Percentiles rank a stretch among this genome's conserved stretches.
phyloP scores from a whole-genome alignment of 2,329 filamentous ascomycete species.

The Botrytis deweyae region DNA sequence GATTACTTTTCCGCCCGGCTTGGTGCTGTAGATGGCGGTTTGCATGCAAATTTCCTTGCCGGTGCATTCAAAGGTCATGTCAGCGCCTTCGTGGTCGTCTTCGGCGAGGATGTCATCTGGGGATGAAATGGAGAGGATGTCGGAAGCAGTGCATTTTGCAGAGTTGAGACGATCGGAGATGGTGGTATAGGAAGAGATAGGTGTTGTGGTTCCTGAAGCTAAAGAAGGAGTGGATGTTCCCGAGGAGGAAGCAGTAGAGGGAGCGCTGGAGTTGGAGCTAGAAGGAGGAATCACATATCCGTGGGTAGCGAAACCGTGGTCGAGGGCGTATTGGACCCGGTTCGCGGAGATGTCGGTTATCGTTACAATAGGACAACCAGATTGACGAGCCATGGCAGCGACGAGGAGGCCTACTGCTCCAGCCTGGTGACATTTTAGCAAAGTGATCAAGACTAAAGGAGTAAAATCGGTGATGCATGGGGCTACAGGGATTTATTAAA shows the following conservation, averaged over 20 bases:
- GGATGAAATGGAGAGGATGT: constrained; percentile 46
- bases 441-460: neutral
- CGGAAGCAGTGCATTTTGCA: constrained; percentile 50
- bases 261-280: constrained; percentile 51
- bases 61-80: constrained; percentile 74
- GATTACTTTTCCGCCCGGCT: constrained; percentile 68
- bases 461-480: neutral
- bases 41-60: constrained; percentile 75
- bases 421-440: constrained; percentile 32
- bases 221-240: neutral
- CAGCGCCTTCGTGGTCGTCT: constrained; percentile 55
- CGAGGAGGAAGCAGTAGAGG: constrained; percentile 26
- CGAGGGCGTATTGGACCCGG: constrained; percentile 59
- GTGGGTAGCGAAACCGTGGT: constrained; percentile 58
- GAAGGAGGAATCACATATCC: constrained; percentile 54
- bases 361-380: constrained; percentile 58
- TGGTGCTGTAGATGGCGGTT: constrained; percentile 69
- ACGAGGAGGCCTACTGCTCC: constrained; percentile 63
- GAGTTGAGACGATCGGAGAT: constrained; percentile 50
- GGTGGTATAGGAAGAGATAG: constrained; percentile 42
- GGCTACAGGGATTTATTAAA: neutral
- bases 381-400: constrained; percentile 60
- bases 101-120: constrained; percentile 38
- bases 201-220: constrained; percentile 39
- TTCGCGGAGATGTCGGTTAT: constrained; percentile 61